Evolutionary conservation across 345 rosid species (phyloP).

Genomic region (Populus davidiana): DNA sequence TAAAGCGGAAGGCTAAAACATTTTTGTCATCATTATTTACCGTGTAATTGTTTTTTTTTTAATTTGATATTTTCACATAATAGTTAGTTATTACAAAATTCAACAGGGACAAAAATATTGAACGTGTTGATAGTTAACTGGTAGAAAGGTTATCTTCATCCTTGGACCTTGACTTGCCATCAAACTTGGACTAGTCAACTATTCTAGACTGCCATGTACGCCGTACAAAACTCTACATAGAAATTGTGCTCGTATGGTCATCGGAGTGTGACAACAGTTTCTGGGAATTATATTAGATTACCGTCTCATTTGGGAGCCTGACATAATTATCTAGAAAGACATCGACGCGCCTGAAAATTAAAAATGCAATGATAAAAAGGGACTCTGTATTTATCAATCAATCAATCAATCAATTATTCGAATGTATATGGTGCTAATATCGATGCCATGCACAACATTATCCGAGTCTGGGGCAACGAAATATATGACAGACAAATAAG

Average conservation of each 20-base stretch:
- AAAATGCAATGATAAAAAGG: neutral
- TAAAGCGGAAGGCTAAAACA: too few species aligned
- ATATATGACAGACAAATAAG: too few species aligned
- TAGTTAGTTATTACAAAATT: too few species aligned
- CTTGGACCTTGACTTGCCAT: neutral
- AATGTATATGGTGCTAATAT: neutral
- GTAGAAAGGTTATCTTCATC: neutral
- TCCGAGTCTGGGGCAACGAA: neutral
- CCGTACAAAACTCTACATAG: neutral
- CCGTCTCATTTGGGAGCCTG: neutral
- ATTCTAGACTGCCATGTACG: neutral
- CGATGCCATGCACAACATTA: neutral
- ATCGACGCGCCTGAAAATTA: neutral
- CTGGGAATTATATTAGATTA: neutral
- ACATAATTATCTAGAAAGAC: neutral
- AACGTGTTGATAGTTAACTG: neutral
- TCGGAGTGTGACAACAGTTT: neutral
- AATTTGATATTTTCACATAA: too few species aligned
- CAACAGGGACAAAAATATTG: neutral
- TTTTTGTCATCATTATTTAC: too few species aligned
- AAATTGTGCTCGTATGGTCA: neutral
- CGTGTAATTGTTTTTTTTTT: too few species aligned
- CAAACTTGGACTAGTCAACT: neutral
- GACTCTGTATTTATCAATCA: neutral
- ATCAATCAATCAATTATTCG: neutral